Evolutionary conservation across 257 asterid species (phyloP), one percentile per base, ranked within the genome.

Genomic region (Nicotiana tabacum): DNA sequence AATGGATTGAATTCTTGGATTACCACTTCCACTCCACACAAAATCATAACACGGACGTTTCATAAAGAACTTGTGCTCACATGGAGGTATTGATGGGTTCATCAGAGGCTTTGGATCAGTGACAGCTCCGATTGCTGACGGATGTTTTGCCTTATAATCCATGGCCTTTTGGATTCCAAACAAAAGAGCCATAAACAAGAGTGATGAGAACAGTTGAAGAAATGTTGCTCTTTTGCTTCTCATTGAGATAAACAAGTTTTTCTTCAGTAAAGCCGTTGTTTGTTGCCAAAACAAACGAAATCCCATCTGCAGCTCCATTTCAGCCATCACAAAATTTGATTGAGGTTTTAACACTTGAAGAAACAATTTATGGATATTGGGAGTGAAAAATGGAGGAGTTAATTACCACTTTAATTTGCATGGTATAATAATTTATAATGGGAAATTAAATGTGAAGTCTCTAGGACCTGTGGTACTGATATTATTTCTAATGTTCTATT

Each of bases 11-110:
- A 88, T 32, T 51, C 80, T 85, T 58, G 70, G 62, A 58, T 70
- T 84, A 5, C 67, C 85, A 77, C 78, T 78, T 8, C 91, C 91
- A 37, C 89, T 86, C 88, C 89, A 86, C 9, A 86, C 87, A 43
- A 86, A 86, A 69, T 88, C 91, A 70, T 39, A 86, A 67, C 89
- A 88, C 0, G 88, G 89, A 5, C 69, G 7, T 0, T 83, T 82
- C 11, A 84, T 77, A 72, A 86, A 84, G 43, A 76, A 32, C 81
- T 84, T 84, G 17, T 84, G 77, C 82, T 86, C 89, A 80, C 89
- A 88, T 1, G 89, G 62, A 29, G 86, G 88, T 58, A 88, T 86
- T 9, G 91, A 30, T 7, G 85, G 83, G 24, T 30, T n/a, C 7
- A 46, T 68, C 2, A 83, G 4, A n/a, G 91, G 35, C 15, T 68